Evolutionary conservation across 192 early-diverging fungal genomes (phyloP).

Genomic region (Thamnidium elegans): DNA sequence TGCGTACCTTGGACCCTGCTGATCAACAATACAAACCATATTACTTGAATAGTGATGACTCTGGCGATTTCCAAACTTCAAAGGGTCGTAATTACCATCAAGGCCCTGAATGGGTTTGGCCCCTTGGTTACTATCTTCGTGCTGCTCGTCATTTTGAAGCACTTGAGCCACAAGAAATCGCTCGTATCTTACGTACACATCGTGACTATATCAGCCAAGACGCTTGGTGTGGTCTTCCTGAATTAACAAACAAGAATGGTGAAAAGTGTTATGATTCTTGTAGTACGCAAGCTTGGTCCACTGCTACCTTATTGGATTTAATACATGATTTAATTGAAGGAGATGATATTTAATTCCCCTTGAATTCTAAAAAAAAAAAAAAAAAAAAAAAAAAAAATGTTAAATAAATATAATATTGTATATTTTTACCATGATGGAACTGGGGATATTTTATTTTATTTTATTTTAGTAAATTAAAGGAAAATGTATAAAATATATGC

Average conservation of each 20-base stretch:
- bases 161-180: constrained; percentile 45
- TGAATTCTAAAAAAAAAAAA: too few species aligned
- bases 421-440: too few species aligned
- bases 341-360: background rate
- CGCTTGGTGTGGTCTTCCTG: constrained; percentile 90
- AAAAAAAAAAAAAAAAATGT: too few species aligned
- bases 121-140: constrained; percentile 83
- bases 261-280: constrained; percentile 80
- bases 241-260: constrained; percentile 90
- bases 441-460: background rate
- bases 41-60: constrained; percentile 93
- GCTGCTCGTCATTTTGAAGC: constrained; percentile 76
- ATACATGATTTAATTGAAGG: constrained; percentile 40
- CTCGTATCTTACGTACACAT: constrained; percentile 71
- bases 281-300: constrained; percentile 93
- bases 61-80: constrained; percentile 76
- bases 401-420: too few species aligned
- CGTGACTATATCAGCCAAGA: constrained; percentile 71
- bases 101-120: constrained; percentile 96
- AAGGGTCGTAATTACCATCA: constrained; percentile 99
- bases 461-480: background rate
- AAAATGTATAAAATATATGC: too few species aligned
- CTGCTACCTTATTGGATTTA: constrained; percentile 71
- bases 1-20: constrained; percentile 92
- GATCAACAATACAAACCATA: constrained; percentile 92